phyloP scores from a whole-genome alignment of 108 stramenopile genomes.

The Mayamaea pseudoterrestris region DNA sequence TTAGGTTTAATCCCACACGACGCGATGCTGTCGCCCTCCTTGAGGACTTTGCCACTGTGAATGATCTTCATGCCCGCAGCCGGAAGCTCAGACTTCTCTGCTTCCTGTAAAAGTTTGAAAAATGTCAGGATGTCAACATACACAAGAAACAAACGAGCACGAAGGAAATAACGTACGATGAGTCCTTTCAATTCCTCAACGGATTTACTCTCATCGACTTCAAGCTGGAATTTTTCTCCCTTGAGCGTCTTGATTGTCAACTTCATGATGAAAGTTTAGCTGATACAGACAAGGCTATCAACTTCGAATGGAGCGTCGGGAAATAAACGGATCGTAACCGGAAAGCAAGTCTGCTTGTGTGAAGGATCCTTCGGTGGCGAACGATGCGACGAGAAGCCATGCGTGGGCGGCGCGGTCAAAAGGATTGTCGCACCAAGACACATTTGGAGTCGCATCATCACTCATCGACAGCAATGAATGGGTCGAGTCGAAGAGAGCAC shows the following conservation, averaged over 20 bases:
- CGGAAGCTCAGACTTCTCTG: conserved; percentile 51
- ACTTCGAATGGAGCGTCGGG: no score
- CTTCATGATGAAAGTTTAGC: conserved; percentile 56
- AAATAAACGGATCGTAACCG: no score
- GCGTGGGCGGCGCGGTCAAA: no score
- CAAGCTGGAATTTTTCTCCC: conserved; percentile 72
- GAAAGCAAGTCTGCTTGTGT: no score
- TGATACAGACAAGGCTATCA: no score
- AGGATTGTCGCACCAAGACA: no score
- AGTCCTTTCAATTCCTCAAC: conserved; percentile 58
- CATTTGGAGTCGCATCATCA: no score
- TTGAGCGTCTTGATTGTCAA: conserved; percentile 81
- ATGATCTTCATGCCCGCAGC: conserved; percentile 86
- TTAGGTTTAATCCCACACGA: conserved; percentile 71
- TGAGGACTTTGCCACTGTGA: conserved; percentile 92
- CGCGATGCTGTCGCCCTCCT: conserved; percentile 77
- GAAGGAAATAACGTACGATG: conserved; percentile 45
- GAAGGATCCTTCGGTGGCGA: no score
- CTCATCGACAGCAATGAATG: no score
- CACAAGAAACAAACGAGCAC: no score
- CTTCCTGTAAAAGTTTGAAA: conserved; percentile 29
- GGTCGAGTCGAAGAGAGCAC: no score
- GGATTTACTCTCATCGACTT: conserved; percentile 52
- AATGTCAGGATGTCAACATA: neutral
- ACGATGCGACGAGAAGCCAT: no score